Base-by-base conservation (phyloP, 352 stramenopile species). In the Phytophthora citricola region DNA sequence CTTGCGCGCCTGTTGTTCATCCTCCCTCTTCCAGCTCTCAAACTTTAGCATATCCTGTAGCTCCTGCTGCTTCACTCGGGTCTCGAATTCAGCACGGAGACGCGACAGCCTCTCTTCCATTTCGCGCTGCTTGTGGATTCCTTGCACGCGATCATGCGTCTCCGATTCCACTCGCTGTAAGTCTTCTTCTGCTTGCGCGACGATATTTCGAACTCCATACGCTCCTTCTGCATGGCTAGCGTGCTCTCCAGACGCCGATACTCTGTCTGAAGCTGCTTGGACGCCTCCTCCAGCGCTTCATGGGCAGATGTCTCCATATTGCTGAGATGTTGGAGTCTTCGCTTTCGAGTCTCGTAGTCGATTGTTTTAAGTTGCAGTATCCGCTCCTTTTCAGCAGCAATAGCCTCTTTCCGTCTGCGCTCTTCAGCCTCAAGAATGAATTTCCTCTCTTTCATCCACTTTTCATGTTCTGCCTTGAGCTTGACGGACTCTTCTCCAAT, bases 141-240 rank as follows among this genome's bases (percentile, higher is more conserved):
- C 67, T 7, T 55, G 47, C 14, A 95, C 81, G 0, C 85, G 81
- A 44, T 89, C 78, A 14, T 91, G 75, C 0, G 84, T 84, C 45
- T 94, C 86, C 36, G 77, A 85, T 49, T 96, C 86, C n/a, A 94
- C 39, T 26, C 78, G 70, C 44, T 89, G 72, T 7, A 96, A 65
- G 22, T 92, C 81, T 61, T 96, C 86, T 79, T 94, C 63, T 94
- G 76, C 44, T 79, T 77, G 5, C 81, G 79, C n/a, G 82, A 89
- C 10, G 73, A 74, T 8, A 91, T 72, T 24, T 92, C 84, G n/a
- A 88, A 92, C 24, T 86, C 80, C 29, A 73, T 82, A 0, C 83
- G 78, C 43, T 96, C 76, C 47, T 81, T 80, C 9, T 87, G 66
- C 60, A 91, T 75, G 2, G 61, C 69, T 24, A 94, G 58, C 24